Base-by-base conservation (phyloP, 2,329 filamentous ascomycete genomes). In the Penicillium sp. region DNA sequence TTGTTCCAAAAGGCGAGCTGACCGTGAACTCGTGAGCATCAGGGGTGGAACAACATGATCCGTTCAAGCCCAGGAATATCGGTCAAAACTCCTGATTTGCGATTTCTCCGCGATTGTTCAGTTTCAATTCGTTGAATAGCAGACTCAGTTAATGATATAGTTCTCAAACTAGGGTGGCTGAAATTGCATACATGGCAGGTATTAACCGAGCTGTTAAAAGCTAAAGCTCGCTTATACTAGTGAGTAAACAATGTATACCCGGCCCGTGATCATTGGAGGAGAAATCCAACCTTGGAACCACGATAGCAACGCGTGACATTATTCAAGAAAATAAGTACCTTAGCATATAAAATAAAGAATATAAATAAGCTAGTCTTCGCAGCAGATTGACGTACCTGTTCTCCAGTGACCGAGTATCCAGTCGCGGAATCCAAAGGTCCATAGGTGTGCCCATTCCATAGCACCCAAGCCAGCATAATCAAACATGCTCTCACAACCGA, bases 401-500 rank as follows among this genome's bases (percentile, higher is more conserved):
- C 39, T 39, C 35, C 39, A 22, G 39, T 39, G 39, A 41, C 19
- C n/a, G 11, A 41, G 39, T 9, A 22, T 41, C 19, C 13, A 11
- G 9, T 39, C n/a, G 35, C 35, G 14, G 19, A 13, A 22, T 22
- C 13, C 9, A 22, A 41, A 39, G 16, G 35, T 11, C 13, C 31
- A 33, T 6, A 33, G 31, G 13, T 3, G 13, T 33, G 13, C 14
- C 31, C 31, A 33, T 16, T 16, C 14, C 13, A 33, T 14, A 33
- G 31, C 13, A 33, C 31, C 31, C 31, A 33, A 16, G 10, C 19
- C 9, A 14, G 22, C 2, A 19, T 22, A 21, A 41, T 14, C 19
- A 64, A 60, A 62, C 21, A 75, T 75, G 73, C 65, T 68, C 49
- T 71, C 70, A 60, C 63, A 56, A 61, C 52, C 52, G 62, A 69